These are phyloP conservation scores for Eragrostis curvula DNA, from an alignment of 176 grass and related monocot species.

Conservation along the genomic window DNA sequence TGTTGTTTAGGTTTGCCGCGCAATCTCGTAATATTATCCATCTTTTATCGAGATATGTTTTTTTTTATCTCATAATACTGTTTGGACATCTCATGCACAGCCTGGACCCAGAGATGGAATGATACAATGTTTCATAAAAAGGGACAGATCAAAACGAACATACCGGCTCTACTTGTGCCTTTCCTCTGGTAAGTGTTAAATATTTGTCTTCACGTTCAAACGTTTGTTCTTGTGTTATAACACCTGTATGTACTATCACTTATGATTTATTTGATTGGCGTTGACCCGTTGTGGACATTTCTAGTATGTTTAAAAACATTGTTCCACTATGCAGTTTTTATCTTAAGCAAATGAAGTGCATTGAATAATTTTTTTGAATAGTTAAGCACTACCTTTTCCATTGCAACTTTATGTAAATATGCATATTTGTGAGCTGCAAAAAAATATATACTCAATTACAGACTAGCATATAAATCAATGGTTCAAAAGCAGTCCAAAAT, in stretches of 20 bases:
- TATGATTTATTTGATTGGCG: conserved; percentile 4
- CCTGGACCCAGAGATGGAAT: conserved; percentile 77
- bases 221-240: conserved; percentile 19
- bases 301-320: conserved; percentile 10
- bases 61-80: conserved; percentile 16
- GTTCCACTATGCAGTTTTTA: background rate
- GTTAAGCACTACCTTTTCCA: background rate
- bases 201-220: background rate
- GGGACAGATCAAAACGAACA: conserved; percentile 82
- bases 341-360: background rate
- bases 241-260: background rate
- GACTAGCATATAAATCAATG: background rate
- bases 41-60: conserved; percentile 18
- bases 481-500: background rate
- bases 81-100: conserved; percentile 49
- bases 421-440: background rate
- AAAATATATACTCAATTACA: background rate
- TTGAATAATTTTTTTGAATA: background rate
- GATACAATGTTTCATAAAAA: conserved; percentile 92
- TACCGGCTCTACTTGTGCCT: conserved; percentile 95
- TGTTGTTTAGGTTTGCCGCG: conserved; percentile 2
- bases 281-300: background rate
- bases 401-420: background rate
- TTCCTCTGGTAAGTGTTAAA: conserved; percentile 59
- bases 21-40: background rate